These are phyloP conservation scores for Acorus gramineus DNA, from an alignment of 106 monocot genomes.

Conservation along the genomic window DNA sequence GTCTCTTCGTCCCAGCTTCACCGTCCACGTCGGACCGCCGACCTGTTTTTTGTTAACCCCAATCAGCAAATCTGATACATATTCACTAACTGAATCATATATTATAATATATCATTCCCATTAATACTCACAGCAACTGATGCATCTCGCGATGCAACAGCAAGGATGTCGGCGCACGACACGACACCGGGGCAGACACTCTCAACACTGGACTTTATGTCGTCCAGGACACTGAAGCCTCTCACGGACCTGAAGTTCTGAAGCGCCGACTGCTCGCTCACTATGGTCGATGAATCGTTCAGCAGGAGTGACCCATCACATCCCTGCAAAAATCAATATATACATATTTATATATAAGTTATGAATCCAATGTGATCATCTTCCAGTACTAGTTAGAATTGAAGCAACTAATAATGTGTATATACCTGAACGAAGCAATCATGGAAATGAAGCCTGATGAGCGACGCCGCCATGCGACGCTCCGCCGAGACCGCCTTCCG, in stretches of 20 bases:
- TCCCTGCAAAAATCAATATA: conserved; percentile 15
- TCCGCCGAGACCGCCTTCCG: conserved; percentile 7
- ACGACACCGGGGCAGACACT: too few relatives aligned
- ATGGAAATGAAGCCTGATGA: conserved; percentile 10
- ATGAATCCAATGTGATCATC: too few relatives aligned
- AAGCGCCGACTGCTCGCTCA: background rate
- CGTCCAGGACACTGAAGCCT: conserved; percentile 6
- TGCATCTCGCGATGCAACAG: conserved; percentile 2
- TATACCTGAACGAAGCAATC: conserved; percentile 10
- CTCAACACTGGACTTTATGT: background rate
- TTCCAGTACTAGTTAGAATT: too few relatives aligned
- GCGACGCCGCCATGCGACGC: conserved; percentile 21
- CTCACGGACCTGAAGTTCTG: conserved; percentile 6
- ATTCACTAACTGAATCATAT: background rate
- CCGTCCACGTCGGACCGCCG: conserved; percentile 21
- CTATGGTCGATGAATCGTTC: background rate
- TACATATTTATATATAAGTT: too few relatives aligned
- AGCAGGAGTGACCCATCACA: conserved; percentile 14
- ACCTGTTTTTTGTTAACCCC: conserved; percentile 13
- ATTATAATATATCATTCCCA: background rate
- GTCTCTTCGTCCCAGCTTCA: conserved; percentile 25
- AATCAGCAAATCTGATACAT: background rate
- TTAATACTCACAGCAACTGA: background rate
- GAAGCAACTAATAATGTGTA: too few relatives aligned
- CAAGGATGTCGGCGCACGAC: background rate